A percentile compares a stretch with the other conserved stretches of the same genome.
Evolutionary conservation across 768 basidiomycete genomes (phyloP).

Genomic region (Chalciporus piperatus): DNA sequence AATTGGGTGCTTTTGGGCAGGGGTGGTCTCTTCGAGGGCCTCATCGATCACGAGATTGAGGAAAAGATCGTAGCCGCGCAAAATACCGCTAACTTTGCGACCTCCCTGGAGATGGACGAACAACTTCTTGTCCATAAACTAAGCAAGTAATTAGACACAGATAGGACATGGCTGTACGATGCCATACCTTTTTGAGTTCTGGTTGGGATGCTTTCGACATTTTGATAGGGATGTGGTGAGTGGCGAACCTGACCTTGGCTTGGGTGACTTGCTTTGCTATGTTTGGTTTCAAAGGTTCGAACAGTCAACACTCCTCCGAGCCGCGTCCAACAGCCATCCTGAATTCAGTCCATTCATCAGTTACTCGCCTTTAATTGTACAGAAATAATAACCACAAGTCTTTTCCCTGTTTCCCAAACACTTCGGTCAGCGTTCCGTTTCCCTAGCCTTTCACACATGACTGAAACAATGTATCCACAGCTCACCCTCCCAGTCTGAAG

Average conservation of each 20-base stretch:
- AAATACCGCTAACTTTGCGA: constrained; percentile 90
- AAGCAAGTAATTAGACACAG: not conserved
- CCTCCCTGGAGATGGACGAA: constrained; percentile 94
- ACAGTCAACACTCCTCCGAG: not conserved
- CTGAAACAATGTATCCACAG: constrained; percentile 15
- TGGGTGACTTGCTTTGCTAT: constrained; percentile 28
- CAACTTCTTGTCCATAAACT: constrained; percentile 99
- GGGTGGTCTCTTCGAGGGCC: constrained; percentile 85
- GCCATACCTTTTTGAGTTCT: constrained; percentile 93
- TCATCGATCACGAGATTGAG: constrained; percentile 97
- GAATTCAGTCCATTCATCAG: not conserved
- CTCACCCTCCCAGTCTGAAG: not conserved
- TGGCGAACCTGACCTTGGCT: not conserved
- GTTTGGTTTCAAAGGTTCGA: constrained; percentile 24
- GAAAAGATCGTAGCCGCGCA: constrained; percentile 98
- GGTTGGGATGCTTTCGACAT: constrained; percentile 97
- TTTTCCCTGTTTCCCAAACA: not conserved
- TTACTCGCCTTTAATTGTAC: not conserved
- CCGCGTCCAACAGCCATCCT: not conserved
- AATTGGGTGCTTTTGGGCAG: constrained; percentile 86
- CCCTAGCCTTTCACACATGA: not conserved
- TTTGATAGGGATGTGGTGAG: constrained; percentile 17
- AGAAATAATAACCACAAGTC: not conserved
- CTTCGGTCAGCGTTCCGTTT: constrained; percentile 11
- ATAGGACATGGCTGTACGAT: constrained; percentile 2